A percentile compares a stretch with the other conserved stretches of the same genome.
phyloP scores from a whole-genome alignment of 2,329 filamentous ascomycete species.

The Microcyclosporella mali region DNA sequence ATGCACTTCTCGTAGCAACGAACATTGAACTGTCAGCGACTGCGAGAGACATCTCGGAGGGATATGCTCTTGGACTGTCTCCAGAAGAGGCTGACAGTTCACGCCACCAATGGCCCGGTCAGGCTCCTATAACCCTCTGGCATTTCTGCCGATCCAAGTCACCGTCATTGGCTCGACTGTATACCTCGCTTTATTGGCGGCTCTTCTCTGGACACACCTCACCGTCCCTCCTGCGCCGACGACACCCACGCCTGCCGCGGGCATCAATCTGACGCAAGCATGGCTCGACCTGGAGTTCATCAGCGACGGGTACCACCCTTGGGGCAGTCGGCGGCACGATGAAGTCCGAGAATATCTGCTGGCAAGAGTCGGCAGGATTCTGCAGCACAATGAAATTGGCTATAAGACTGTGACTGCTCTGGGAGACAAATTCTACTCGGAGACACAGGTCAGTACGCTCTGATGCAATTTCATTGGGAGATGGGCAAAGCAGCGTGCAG shows the following conservation, averaged over 20 bases:
- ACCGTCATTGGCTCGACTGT: constrained; percentile 69
- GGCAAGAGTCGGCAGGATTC: constrained; percentile 61
- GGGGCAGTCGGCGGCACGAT: constrained; percentile 63
- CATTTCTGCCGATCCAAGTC: constrained; percentile 75
- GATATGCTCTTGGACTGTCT: too few species aligned
- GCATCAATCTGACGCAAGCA: constrained; percentile 75
- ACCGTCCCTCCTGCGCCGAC: constrained; percentile 68
- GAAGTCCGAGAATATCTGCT: constrained; percentile 71
- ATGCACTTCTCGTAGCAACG: not conserved
- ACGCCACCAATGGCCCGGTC: constrained; percentile 12
- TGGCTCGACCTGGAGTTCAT: constrained; percentile 77
- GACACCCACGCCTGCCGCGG: constrained; percentile 47
- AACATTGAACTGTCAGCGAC: not conserved
- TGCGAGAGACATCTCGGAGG: not conserved
- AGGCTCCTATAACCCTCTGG: constrained; percentile 45
- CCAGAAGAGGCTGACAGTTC: not conserved
- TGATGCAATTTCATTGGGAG: too few species aligned
- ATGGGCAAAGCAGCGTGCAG: too few species aligned
- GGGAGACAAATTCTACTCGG: constrained; percentile 33
- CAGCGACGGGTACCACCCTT: constrained; percentile 69
- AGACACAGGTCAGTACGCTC: constrained; percentile 11
- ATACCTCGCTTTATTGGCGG: constrained; percentile 73
- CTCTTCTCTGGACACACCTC: constrained; percentile 65
- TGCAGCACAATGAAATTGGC: constrained; percentile 53
- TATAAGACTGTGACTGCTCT: constrained; percentile 28